Conservation (phyloP, 306 rosid species). For the Trifolium fragiferum region DNA sequence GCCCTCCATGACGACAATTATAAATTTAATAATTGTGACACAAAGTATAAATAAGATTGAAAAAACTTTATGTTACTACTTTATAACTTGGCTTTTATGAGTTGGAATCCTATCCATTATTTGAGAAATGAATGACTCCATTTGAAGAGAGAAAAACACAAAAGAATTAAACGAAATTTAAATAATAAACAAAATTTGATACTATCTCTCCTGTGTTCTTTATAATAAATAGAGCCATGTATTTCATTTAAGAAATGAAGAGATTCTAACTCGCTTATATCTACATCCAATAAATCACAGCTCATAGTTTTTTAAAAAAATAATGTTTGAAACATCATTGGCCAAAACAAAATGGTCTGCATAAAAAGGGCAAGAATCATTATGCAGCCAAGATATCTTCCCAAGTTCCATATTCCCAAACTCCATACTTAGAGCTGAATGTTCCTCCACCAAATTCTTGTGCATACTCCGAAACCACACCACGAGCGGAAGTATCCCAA, state of each 20-base stretch:
- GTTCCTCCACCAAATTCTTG: slow-evolving; percentile 92
- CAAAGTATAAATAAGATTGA: not conserved
- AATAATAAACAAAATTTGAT: not conserved
- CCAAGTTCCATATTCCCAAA: slow-evolving; percentile 85
- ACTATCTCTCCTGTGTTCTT: not conserved
- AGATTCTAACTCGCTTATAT: not conserved
- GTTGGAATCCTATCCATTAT: not conserved
- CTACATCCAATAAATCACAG: slow-evolving; percentile 4
- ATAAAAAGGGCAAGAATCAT: slow-evolving; percentile 26
- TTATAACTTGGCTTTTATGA: slow-evolving; percentile 3
- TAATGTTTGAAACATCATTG: slow-evolving; percentile 13
- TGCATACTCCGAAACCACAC: slow-evolving; percentile 75
- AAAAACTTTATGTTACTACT: slow-evolving; percentile 9
- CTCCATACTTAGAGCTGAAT: slow-evolving; percentile 88
- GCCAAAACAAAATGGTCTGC: slow-evolving; percentile 29
- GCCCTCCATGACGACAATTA: not conserved
- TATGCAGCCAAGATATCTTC: slow-evolving; percentile 68
- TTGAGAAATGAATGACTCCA: not conserved
- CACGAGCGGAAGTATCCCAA: slow-evolving; percentile 87
- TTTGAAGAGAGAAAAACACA: not conserved
- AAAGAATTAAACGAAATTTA: not conserved
- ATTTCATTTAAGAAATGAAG: slow-evolving; percentile 4
- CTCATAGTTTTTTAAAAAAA: not conserved
- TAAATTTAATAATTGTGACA: not conserved
- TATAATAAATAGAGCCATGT: not conserved